Conservation (phyloP, 1,284 basidiomycete genomes). For the Takashimella tepidaria region DNA sequence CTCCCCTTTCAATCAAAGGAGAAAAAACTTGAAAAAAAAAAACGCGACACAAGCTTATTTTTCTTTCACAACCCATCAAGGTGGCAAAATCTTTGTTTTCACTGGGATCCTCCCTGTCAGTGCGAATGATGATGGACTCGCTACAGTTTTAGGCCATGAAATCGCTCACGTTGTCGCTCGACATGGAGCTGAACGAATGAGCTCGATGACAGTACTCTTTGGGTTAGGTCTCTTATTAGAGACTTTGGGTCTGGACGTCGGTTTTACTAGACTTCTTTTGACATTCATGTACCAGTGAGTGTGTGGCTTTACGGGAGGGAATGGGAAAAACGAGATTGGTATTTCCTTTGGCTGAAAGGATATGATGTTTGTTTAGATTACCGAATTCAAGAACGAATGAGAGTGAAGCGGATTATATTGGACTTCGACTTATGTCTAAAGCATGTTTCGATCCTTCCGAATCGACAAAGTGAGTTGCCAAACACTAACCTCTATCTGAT, state of each 20-base stretch:
- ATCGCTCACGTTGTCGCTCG: conserved; percentile 65
- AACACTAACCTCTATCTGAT: too few species aligned
- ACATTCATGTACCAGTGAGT: conserved; percentile 57
- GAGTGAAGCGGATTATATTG: conserved; percentile 75
- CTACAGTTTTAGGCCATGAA: conserved; percentile 83
- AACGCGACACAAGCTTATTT: too few species aligned
- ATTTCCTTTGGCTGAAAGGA: too few species aligned
- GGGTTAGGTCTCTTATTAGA: conserved; percentile 54
- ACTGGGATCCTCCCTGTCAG: conserved; percentile 82
- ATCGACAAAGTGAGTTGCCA: conserved; percentile 65
- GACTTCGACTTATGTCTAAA: conserved; percentile 61
- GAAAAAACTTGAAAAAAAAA: too few species aligned
- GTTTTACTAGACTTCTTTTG: conserved; percentile 50
- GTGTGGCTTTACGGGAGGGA: too few species aligned
- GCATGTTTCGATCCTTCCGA: conserved; percentile 49
- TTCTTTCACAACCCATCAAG: too few species aligned
- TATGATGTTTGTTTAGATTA: conserved; percentile 53
- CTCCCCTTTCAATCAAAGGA: too few species aligned
- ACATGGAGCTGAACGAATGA: conserved; percentile 43
- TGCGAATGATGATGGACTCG: conserved; percentile 72
- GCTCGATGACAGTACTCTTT: conserved; percentile 56
- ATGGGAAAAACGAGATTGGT: too few species aligned
- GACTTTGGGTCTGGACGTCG: conserved; percentile 58
- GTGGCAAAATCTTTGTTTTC: conserved; percentile 76
- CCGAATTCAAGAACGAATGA: conserved; percentile 81